Conservation (phyloP, 169 alveolate species). For the Plasmodium billcollinsi region DNA sequence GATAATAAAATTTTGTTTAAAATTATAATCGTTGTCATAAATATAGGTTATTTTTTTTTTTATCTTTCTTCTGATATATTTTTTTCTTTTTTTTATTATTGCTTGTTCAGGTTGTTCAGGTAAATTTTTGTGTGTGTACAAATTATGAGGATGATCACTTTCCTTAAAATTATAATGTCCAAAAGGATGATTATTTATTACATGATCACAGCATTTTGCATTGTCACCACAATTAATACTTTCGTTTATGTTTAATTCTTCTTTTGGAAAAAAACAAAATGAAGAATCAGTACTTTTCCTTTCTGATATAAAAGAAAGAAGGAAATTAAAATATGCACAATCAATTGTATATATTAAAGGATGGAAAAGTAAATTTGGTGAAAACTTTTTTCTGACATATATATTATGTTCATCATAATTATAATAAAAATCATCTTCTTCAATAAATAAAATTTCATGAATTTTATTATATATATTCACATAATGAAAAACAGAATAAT, state of each 20-base stretch:
- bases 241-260: no score
- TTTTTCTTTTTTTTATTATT: background rate
- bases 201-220: background rate
- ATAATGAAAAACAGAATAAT: conserved; percentile 52
- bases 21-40: background rate
- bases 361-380: conserved; percentile 14
- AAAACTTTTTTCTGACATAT: conserved; percentile 32
- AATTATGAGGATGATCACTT: no score
- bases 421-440: conserved; percentile 56
- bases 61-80: background rate
- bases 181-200: background rate
- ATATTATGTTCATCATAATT: conserved; percentile 33
- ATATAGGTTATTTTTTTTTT: background rate
- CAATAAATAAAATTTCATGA: conserved; percentile 27
- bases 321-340: conserved; percentile 41
- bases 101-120: no score
- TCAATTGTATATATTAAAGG: conserved; percentile 50
- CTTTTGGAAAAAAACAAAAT: no score
- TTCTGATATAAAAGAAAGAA: conserved; percentile 27
- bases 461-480: conserved; percentile 24
- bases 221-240: background rate
- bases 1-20: conserved; percentile 8
- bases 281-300: background rate
- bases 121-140: no score
- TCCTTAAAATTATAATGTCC: no score